These are phyloP conservation scores for Pythium aquatile DNA, from an alignment of 352 stramenopile genomes.

Conservation along the genomic window DNA sequence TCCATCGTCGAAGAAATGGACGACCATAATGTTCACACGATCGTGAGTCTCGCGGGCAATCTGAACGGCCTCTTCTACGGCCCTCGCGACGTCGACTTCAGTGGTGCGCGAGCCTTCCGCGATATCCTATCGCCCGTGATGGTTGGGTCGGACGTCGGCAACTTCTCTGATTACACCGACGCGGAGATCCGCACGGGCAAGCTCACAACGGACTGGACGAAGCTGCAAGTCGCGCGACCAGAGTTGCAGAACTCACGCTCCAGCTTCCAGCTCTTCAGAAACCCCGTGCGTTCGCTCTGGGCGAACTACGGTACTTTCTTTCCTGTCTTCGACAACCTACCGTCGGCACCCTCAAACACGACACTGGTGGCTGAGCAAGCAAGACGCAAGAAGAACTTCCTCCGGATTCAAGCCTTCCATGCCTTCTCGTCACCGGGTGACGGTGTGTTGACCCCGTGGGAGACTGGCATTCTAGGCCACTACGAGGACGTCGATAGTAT, in stretches of 20 bases:
- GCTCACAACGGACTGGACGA: conserved; percentile 30
- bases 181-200: conserved; percentile 26
- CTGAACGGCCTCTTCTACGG: conserved; percentile 50
- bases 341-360: conserved; percentile 20
- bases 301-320: conserved; percentile 30
- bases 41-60: conserved; percentile 40
- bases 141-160: neutral
- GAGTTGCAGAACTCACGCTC: conserved; percentile 34
- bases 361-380: conserved; percentile 20
- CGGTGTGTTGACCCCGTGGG: conserved; percentile 34
- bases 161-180: conserved; percentile 32
- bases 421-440: conserved; percentile 35
- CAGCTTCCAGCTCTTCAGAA: conserved; percentile 34
- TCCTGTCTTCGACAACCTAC: conserved; percentile 41
- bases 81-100: conserved; percentile 28
- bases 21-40: conserved; percentile 38
- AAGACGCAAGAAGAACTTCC: conserved; percentile 34
- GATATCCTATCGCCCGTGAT: neutral
- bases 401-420: conserved; percentile 20
- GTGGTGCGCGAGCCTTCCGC: neutral
- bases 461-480: conserved; percentile 29
- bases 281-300: conserved; percentile 27
- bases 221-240: conserved; percentile 22
- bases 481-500: conserved; percentile 31
- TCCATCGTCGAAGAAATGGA: conserved; percentile 47